phyloP scores from a whole-genome alignment of 345 rosid species.

The Populus nigra region DNA sequence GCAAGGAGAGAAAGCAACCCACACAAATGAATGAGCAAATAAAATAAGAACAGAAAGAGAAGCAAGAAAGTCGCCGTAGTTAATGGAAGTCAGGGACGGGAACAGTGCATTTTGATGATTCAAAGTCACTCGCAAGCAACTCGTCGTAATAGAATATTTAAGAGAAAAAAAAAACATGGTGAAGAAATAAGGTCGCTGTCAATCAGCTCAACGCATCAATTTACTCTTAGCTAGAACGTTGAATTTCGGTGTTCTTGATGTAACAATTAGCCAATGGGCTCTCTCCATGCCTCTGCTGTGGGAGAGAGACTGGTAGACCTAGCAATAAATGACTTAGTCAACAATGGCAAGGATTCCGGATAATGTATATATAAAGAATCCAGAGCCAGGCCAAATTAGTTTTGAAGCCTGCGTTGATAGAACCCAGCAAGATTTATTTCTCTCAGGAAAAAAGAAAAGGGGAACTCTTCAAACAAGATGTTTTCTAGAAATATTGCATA shows the following conservation, averaged over 20 bases:
- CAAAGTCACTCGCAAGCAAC: not conserved
- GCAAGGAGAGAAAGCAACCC: not conserved
- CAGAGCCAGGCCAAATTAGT: not conserved
- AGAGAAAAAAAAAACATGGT: not conserved
- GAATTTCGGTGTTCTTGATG: constrained; percentile 1
- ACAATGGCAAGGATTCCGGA: not conserved
- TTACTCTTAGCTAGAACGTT: not conserved
- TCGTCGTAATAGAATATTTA: not conserved
- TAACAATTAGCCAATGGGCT: constrained; percentile 3
- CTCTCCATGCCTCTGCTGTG: not conserved
- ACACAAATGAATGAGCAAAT: not conserved
- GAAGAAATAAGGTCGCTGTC: constrained; percentile 16
- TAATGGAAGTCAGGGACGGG: constrained; percentile 37
- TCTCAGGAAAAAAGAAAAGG: no score
- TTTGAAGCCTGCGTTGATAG: not conserved
- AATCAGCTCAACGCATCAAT: constrained; percentile 41
- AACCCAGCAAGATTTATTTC: not conserved
- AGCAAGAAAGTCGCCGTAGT: constrained; percentile 36
- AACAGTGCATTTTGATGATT: not conserved
- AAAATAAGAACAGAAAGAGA: no score
- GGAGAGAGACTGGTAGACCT: not conserved
- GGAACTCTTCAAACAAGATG: no score
- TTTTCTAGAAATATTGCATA: no score
- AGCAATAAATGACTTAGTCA: constrained; percentile 23
- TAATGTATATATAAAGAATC: constrained; percentile 2